These are phyloP conservation scores for Aspergillus sp. DNA, from an alignment of 2,329 filamentous ascomycete genomes.

Conservation along the genomic window DNA sequence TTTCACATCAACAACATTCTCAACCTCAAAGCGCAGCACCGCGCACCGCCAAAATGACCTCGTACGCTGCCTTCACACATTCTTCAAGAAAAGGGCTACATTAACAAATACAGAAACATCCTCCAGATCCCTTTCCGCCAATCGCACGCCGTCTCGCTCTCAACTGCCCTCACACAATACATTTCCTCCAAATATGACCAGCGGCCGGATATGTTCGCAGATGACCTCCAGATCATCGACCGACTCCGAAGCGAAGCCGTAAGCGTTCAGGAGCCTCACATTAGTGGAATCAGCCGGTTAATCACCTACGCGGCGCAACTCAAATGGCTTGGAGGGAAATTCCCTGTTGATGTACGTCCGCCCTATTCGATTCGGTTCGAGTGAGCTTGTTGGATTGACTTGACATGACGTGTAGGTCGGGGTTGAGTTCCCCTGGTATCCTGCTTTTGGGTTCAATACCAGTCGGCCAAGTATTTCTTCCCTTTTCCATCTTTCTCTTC, in stretches of 20 bases:
- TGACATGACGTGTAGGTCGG: constrained; percentile 64
- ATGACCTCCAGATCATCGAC: constrained; percentile 86
- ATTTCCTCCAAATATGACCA: constrained; percentile 99
- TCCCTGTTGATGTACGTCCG: constrained; percentile 76
- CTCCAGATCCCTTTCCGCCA: constrained; percentile 85
- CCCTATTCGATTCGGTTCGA: neutral
- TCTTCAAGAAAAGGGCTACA: neutral
- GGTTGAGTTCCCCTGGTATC: constrained; percentile 95
- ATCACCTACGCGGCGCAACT: constrained; percentile 89
- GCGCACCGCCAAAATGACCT: constrained; percentile 30
- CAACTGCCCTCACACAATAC: constrained; percentile 84
- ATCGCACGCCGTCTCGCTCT: constrained; percentile 75
- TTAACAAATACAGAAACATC: constrained; percentile 41
- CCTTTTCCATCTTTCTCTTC: neutral
- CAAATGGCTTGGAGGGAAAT: constrained; percentile 90
- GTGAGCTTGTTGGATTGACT: neutral
- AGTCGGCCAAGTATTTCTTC: constrained; percentile 58
- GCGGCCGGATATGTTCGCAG: constrained; percentile 92
- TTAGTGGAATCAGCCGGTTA: constrained; percentile 83
- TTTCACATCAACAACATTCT: constrained; percentile 30
- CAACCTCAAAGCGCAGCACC: neutral
- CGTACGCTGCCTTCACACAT: constrained; percentile 27
- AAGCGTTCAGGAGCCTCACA: constrained; percentile 82
- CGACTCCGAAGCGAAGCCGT: constrained; percentile 80
- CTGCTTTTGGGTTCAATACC: constrained; percentile 85